A percentile compares a stretch with the other conserved stretches of the same genome.
Conservation (phyloP, 352 stramenopile species). For the Phytophthora capsici region DNA sequence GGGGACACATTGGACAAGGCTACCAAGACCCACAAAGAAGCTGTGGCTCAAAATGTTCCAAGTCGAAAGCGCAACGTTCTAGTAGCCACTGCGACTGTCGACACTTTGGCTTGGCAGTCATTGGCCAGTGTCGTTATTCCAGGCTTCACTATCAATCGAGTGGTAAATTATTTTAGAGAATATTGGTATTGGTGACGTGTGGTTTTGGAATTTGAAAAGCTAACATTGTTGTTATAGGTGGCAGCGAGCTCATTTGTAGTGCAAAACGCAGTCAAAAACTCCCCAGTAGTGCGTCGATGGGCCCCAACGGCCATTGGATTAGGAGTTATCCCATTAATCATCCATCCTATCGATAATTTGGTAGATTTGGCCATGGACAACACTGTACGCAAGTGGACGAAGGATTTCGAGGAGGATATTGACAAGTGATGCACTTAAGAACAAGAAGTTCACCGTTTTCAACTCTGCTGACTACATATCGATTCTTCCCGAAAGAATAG, state of each 20-base stretch:
- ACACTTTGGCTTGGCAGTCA: conserved; percentile 88
- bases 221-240: conserved; percentile 35
- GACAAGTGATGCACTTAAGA: conserved; percentile 26
- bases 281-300: conserved; percentile 57
- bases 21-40: conserved; percentile 42
- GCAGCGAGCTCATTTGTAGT: conserved; percentile 45
- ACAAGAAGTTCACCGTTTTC: background rate
- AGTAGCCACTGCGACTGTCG: conserved; percentile 50
- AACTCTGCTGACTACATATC: conserved; percentile 7
- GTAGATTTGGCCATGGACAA: conserved; percentile 66
- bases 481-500: conserved; percentile 9
- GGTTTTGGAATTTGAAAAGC: no score
- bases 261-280: conserved; percentile 48
- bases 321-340: conserved; percentile 86
- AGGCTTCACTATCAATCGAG: conserved; percentile 87
- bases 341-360: conserved; percentile 85
- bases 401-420: conserved; percentile 33
- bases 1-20: conserved; percentile 88
- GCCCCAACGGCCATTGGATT: conserved; percentile 80
- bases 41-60: conserved; percentile 31
- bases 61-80: conserved; percentile 40
- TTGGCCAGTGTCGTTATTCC: conserved; percentile 83
- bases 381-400: conserved; percentile 57
- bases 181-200: no score
- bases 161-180: conserved; percentile 38